Evolutionary conservation across 2,329 filamentous ascomycete genomes (phyloP), one percentile per base, ranked within the genome.

Genomic region (Corniculantispora saksenae): DNA sequence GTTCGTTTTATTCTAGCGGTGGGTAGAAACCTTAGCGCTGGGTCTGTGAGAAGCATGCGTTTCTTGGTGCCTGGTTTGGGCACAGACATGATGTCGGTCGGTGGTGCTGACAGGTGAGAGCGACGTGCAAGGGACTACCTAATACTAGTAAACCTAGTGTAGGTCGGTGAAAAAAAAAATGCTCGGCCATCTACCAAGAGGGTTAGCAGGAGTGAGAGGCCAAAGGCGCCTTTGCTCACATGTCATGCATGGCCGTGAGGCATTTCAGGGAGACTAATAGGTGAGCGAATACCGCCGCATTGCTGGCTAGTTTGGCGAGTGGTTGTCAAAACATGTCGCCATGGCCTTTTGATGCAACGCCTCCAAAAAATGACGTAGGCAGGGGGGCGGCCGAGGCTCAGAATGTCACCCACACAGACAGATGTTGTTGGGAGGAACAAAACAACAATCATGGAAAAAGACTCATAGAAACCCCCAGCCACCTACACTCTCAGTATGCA

Each of bases 311-410:
- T n/a, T n/a, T n/a, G 25, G 12, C 35, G 13, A 23, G 21, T 32
- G 15, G 21, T n/a, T 40, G 32, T 43, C 23, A 53, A 51, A n/a
- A n/a, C n/a, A 21, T 53, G 32, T 53, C 58, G 47, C 58, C 47
- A 51, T 53, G 58, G 32, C 58, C 58, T 43, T 38, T 19, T 4
- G 25, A 53, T 53, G 19, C 58, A n/a, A 61, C 47, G 12, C 9
- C 25, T 47, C 45, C 7, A n/a, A n/a, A 45, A 51, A 29, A 51
- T 61, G 58, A 61, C 58, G 58, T 53, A 53, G 47, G 45, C n/a
- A 27, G 40, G 9, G 13, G 13, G 27, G 48, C 45, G 40, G 32
- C 58, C 58, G 48, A 29, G 58, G 32, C 32, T 27, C n/a, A n/a
- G 47, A 8, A 29, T 43, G 58, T 4, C 40, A 58, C 56, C 47